Evolutionary conservation across 805 yeast genomes (phyloP), one percentile per base, ranked within the genome.

Genomic region (Pichia membranifaciens): DNA sequence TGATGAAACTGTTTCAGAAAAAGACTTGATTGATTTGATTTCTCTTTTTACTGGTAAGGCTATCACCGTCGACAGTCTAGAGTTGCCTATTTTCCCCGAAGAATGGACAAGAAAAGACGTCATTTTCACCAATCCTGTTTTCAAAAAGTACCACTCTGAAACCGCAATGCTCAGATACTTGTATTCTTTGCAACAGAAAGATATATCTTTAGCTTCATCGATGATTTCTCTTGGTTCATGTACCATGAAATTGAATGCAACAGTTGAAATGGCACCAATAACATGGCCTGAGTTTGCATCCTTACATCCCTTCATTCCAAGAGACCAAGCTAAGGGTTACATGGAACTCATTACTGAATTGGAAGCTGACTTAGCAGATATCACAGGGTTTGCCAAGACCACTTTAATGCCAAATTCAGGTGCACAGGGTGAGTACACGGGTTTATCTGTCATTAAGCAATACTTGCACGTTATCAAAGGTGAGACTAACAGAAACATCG

Each of bases 191-290:
- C 98, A 93, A 69, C 67, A 78, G 50, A 88, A 86, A 68, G 99
- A 93, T 70, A 72, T 93, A 51, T 91, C 98, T 0, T 74, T 93
- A 50, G 96, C 98, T 10, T 85, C 89, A 61, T 86, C 97, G 5
- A 93, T 93, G 99, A 93, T 93, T 52, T 95, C 99, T 20, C 75
- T 93, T 53, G 99, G 99, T 22, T 87, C 96, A 7, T 93, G 99
- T 73, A 93, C 99, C 17, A 93, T 93, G 99, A 93, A 93, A 67
- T 76, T 93, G 60, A 93, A 93, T 63, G 84, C 96, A 45, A 91
- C 98, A 1, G 95, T 89, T 8, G 91, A 88, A 63, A 93, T 93
- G 98, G 77, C 80, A 52, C 93, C 98, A 40, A 74, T 93, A 45
- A 83, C 96, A 3, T 89, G 96, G 85, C 96, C 96, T 20, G 96